Conservation (phyloP, 2,329 filamentous ascomycete species). For the Teratosphaeria nubilosa region DNA sequence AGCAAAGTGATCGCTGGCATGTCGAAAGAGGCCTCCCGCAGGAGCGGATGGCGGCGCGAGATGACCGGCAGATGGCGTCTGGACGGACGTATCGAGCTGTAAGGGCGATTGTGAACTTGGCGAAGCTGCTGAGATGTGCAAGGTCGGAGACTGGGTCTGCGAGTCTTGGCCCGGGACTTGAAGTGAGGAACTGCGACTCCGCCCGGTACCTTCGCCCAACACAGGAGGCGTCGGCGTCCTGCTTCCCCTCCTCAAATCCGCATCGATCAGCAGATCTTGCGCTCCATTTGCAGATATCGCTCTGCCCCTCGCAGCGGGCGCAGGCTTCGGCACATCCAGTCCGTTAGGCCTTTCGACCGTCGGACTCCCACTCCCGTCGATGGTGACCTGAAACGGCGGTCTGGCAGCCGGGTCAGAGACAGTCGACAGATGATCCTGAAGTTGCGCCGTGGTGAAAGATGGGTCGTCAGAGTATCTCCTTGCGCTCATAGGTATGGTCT, state of each 20-base stretch:
- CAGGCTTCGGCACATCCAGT: constrained; percentile 21
- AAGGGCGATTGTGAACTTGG: neutral
- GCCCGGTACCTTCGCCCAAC: neutral
- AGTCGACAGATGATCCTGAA: constrained; percentile 38
- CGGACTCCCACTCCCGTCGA: constrained; percentile 3
- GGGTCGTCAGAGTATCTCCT: constrained; percentile 60
- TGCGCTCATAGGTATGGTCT: constrained; percentile 53
- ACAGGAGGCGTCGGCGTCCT: neutral
- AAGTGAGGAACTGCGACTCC: neutral
- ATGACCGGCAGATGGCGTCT: constrained; percentile 1
- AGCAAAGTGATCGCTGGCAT: constrained; percentile 1
- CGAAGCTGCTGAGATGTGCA: constrained; percentile 3
- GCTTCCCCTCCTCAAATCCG: constrained; percentile 11
- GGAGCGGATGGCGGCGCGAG: constrained; percentile 1
- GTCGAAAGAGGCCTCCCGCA: neutral
- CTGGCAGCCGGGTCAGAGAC: constrained; percentile 37
- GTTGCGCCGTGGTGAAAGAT: constrained; percentile 34
- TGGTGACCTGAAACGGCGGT: constrained; percentile 14
- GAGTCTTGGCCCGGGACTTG: constrained; percentile 1
- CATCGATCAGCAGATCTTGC: constrained; percentile 36
- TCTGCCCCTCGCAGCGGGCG: constrained; percentile 26
- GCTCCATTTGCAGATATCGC: constrained; percentile 54
- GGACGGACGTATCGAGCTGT: neutral
- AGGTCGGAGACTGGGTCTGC: constrained; percentile 1
- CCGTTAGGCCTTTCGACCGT: constrained; percentile 3